Conservation (phyloP, 352 stramenopile species). For the Bremia lactucae region DNA sequence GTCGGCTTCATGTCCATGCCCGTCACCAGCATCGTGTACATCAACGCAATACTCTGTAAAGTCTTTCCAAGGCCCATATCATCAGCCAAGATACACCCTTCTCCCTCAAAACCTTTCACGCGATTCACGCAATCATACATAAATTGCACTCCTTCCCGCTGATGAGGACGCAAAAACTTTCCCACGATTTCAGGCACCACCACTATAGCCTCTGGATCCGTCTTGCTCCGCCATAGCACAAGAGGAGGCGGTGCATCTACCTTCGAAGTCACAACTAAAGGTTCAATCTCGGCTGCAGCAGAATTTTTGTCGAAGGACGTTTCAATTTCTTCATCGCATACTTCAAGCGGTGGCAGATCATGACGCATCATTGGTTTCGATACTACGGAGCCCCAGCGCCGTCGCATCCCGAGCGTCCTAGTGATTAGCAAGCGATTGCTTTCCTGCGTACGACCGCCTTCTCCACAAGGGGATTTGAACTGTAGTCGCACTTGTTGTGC, state of each 20-base stretch:
- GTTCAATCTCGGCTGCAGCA: constrained; percentile 12
- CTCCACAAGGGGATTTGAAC: constrained; percentile 74
- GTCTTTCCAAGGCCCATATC: constrained; percentile 86
- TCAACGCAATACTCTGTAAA: constrained; percentile 79
- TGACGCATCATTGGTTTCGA: constrained; percentile 54
- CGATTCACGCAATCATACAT: constrained; percentile 93
- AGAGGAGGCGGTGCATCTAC: constrained; percentile 46
- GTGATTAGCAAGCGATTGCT: constrained; percentile 67
- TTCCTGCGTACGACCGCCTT: constrained; percentile 42
- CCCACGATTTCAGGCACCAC: constrained; percentile 86
- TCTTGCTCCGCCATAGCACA: constrained; percentile 71
- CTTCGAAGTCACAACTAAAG: constrained; percentile 5
- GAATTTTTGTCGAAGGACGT: constrained; percentile 18
- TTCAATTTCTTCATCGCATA: constrained; percentile 57
- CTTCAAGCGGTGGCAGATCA: constrained; percentile 43
- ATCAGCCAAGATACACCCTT: constrained; percentile 82
- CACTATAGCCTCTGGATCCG: constrained; percentile 46
- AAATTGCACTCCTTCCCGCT: constrained; percentile 94
- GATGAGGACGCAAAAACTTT: constrained; percentile 92
- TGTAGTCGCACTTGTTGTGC: constrained; percentile 44
- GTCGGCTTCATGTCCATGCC: constrained; percentile 60
- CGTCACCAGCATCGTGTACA: constrained; percentile 75
- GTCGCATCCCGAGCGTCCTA: constrained; percentile 78
- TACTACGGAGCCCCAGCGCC: constrained; percentile 38
- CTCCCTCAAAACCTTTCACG: constrained; percentile 61